Percentiles rank a stretch among this genome's conserved stretches.
Conservation (phyloP, 352 stramenopile species). For the Labyrinthula sp. region DNA sequence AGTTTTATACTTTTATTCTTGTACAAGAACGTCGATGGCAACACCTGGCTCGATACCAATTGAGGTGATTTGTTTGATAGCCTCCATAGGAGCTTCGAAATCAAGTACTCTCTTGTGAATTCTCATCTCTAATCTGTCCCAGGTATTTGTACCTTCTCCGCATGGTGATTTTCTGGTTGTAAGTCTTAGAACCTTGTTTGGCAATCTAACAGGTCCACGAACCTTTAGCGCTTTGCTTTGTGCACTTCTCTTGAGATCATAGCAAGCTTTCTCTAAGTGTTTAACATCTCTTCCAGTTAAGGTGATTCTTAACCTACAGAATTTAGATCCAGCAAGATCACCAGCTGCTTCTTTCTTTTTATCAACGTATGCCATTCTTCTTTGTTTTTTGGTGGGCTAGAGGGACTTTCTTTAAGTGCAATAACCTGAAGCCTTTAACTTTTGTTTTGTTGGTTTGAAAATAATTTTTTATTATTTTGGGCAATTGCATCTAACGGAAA, state of each 20-base stretch:
- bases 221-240: constrained; percentile 97
- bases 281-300: constrained; percentile 95
- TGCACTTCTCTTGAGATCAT: constrained; percentile 86
- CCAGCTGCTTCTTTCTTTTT: too few species aligned
- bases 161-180: constrained; percentile 95
- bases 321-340: constrained; percentile 35
- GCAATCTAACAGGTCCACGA: constrained; percentile 85
- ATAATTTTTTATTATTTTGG: too few species aligned
- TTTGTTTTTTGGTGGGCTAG: too few species aligned
- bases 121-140: constrained; percentile 97
- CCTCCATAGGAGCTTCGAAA: constrained; percentile 85
- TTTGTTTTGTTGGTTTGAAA: too few species aligned
- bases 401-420: too few species aligned
- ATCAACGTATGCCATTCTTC: too few species aligned
- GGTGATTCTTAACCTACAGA: constrained; percentile 95
- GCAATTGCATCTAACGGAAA: too few species aligned
- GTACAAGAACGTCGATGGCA: constrained; percentile 90
- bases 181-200: constrained; percentile 92
- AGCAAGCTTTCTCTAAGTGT: constrained; percentile 97
- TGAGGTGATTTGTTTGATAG: constrained; percentile 97
- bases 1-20: constrained; percentile 43
- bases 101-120: constrained; percentile 98
- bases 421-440: too few species aligned
- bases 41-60: constrained; percentile 97
- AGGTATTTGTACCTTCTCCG: constrained; percentile 95